Conservation (phyloP, 805 yeast genomes). For the Monosporozyma aerobia region DNA sequence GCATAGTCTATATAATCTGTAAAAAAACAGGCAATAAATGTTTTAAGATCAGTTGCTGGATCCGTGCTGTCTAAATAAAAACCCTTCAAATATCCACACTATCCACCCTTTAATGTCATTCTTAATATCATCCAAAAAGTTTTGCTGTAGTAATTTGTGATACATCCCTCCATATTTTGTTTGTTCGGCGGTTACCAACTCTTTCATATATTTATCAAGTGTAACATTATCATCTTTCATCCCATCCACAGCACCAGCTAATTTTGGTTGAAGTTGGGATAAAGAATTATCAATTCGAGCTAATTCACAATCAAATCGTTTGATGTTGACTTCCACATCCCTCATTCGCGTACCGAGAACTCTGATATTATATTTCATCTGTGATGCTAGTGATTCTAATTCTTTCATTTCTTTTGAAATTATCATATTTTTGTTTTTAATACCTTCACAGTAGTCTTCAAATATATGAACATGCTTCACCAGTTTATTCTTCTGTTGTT, state of each 20-base stretch:
- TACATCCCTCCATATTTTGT: constrained; percentile 15
- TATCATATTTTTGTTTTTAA: constrained; percentile 25
- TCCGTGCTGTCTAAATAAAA: constrained; percentile 4
- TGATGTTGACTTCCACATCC: constrained; percentile 57
- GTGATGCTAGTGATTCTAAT: constrained; percentile 39
- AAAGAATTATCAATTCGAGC: constrained; percentile 11
- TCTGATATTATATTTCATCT: constrained; percentile 57
- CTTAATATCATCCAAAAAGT: constrained; percentile 8
- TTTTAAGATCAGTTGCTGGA: constrained; percentile 15
- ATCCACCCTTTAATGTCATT: constrained; percentile 13
- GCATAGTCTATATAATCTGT: not conserved
- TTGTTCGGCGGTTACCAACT: constrained; percentile 8
- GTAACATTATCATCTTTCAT: constrained; percentile 7
- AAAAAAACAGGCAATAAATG: not conserved
- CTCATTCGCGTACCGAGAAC: constrained; percentile 49
- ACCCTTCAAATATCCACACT: constrained; percentile 11
- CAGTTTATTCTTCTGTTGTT: not conserved
- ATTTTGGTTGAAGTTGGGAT: constrained; percentile 7
- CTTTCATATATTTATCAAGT: constrained; percentile 12
- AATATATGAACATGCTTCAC: constrained; percentile 9
- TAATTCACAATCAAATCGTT: constrained; percentile 32
- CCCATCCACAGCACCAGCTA: constrained; percentile 12
- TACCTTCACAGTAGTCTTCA: constrained; percentile 11
- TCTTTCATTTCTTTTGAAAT: constrained; percentile 37
- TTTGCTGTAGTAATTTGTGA: constrained; percentile 10